Percentiles rank a stretch among this genome's conserved stretches.
These are phyloP conservation scores for Beta vulgaris DNA, from an alignment of 148 eudicot genomes.

Conservation along the genomic window DNA sequence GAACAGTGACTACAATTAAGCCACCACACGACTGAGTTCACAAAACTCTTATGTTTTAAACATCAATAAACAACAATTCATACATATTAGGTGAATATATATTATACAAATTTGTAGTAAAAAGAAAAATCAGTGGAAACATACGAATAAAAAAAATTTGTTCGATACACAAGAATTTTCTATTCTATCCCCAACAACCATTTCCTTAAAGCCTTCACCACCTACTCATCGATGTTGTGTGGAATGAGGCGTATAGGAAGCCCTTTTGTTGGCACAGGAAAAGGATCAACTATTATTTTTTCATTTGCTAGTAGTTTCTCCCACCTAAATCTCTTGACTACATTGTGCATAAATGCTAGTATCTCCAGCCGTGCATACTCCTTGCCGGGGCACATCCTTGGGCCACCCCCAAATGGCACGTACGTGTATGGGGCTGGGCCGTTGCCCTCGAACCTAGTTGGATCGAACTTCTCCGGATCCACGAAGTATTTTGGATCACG, in stretches of 20 bases:
- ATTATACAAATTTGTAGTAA: too few relatives aligned
- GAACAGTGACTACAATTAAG: too few relatives aligned
- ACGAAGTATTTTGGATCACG: conserved; percentile 41
- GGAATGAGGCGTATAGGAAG: conserved; percentile 53
- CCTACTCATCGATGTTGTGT: conserved; percentile 9
- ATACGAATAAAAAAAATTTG: not conserved
- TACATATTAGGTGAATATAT: too few relatives aligned
- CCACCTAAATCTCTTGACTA: conserved; percentile 59
- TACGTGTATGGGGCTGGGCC: conserved; percentile 62
- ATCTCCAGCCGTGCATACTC: conserved; percentile 64
- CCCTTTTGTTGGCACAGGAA: conserved; percentile 58
- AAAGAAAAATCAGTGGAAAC: not conserved
- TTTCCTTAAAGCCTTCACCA: not conserved
- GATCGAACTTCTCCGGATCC: conserved; percentile 52
- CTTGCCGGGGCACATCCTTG: conserved; percentile 65
- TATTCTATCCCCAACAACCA: not conserved
- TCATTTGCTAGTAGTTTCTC: conserved; percentile 50
- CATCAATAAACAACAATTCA: too few relatives aligned
- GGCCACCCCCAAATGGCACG: conserved; percentile 68
- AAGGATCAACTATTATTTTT: conserved; percentile 47
- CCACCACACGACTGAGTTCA: too few relatives aligned
- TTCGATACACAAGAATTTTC: not conserved
- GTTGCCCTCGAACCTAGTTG: conserved; percentile 47
- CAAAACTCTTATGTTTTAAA: too few relatives aligned
- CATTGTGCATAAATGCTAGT: conserved; percentile 59